Conservation (phyloP, 2,329 filamentous ascomycete genomes). For the Aspergillus unguis region DNA sequence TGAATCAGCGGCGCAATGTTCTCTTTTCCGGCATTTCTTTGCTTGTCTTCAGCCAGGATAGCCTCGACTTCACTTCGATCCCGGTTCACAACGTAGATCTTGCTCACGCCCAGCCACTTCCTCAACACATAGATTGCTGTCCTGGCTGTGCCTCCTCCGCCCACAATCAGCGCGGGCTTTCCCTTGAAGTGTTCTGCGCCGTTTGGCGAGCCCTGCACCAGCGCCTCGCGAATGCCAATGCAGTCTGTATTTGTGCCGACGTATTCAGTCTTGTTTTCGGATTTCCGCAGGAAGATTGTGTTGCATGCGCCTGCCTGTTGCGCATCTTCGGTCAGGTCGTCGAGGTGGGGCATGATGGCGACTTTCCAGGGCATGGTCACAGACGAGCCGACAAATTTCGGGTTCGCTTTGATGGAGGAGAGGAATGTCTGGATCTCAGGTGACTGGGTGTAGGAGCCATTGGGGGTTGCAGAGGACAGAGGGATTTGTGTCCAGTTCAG, state of each 20-base stretch:
- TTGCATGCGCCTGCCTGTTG: conserved; percentile 74
- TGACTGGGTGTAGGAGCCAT: conserved; percentile 31
- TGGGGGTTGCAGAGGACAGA: conserved; percentile 36
- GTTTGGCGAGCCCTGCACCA: conserved; percentile 52
- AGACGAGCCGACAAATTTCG: conserved; percentile 57
- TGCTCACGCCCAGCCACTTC: conserved; percentile 64
- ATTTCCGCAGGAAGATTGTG: conserved; percentile 64
- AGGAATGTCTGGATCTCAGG: conserved; percentile 37
- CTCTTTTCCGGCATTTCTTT: conserved; percentile 45
- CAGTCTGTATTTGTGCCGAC: conserved; percentile 81
- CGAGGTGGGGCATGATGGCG: conserved; percentile 68
- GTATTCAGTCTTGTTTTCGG: conserved; percentile 45
- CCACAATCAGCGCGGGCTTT: conserved; percentile 68
- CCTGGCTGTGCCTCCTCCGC: conserved; percentile 74
- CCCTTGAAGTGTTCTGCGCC: conserved; percentile 34
- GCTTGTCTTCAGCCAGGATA: conserved; percentile 62
- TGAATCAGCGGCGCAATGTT: conserved; percentile 50
- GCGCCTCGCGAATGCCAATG: conserved; percentile 71
- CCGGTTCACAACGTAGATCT: conserved; percentile 75
- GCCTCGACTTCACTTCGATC: conserved; percentile 64
- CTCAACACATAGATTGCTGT: conserved; percentile 72
- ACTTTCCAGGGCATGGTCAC: conserved; percentile 86
- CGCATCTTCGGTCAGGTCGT: conserved; percentile 70
- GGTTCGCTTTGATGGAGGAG: conserved; percentile 33
- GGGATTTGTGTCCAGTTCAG: conserved; percentile 53